Evolutionary conservation across 164 flowering plant species (phyloP).

Genomic region (Vitis labrusca): DNA sequence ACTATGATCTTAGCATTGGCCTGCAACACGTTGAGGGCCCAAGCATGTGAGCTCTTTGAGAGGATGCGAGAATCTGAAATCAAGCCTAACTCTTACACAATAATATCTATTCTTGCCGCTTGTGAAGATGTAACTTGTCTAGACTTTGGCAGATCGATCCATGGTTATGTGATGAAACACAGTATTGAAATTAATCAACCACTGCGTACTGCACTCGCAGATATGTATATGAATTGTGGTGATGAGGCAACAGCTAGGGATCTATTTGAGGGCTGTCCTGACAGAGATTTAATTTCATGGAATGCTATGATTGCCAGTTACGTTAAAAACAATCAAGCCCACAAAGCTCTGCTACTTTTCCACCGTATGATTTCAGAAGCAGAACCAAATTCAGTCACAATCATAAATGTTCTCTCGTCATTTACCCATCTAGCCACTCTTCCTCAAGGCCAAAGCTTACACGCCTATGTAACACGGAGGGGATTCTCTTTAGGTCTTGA

Average conservation of each 20-base stretch:
- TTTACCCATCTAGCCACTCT: constrained; percentile 43
- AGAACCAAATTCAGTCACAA: constrained; percentile 44
- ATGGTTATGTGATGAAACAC: constrained; percentile 41
- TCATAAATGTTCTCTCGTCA: constrained; percentile 41
- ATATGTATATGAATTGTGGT: constrained; percentile 58
- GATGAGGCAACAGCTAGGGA: constrained; percentile 33
- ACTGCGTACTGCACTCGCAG: constrained; percentile 48
- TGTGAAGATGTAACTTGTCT: constrained; percentile 28
- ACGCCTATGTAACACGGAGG: constrained; percentile 41
- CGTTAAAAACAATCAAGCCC: constrained; percentile 27
- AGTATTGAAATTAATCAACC: constrained; percentile 32
- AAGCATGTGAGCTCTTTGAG: constrained; percentile 32
- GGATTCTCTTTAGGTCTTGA: constrained; percentile 16
- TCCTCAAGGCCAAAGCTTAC: constrained; percentile 45
- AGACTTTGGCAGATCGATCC: constrained; percentile 41
- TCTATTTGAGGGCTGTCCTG: constrained; percentile 39
- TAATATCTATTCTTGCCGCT: constrained; percentile 40
- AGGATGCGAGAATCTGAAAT: constrained; percentile 28
- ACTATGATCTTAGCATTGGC: constrained; percentile 38
- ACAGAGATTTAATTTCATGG: constrained; percentile 61
- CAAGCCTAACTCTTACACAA: constrained; percentile 45
- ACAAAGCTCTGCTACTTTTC: constrained; percentile 42
- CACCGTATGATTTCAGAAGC: constrained; percentile 38
- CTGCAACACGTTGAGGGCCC: constrained; percentile 12
- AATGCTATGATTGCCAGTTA: constrained; percentile 57